Evolutionary conservation across 2,329 filamentous ascomycete species (phyloP).

Genomic region (Pseudogymnoascus sp.): DNA sequence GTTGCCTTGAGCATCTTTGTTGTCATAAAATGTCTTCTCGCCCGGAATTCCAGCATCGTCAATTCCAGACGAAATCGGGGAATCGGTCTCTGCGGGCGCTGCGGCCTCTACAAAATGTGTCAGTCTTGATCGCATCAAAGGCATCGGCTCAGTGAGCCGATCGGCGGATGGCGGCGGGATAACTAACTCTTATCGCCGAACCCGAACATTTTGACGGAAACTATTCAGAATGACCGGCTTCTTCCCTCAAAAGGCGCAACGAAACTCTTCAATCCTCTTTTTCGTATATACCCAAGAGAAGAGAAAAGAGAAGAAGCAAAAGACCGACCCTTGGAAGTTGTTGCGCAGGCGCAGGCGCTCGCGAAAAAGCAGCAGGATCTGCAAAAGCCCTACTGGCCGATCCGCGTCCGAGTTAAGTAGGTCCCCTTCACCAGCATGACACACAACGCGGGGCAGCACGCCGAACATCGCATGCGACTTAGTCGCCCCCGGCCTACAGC

Average conservation of each 20-base stretch:
- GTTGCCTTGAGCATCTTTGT: neutral
- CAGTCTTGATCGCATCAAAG: neutral
- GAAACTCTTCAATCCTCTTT: neutral
- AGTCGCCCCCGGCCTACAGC: neutral
- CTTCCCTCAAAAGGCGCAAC: neutral
- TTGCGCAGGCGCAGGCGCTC: neutral
- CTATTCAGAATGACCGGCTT: neutral
- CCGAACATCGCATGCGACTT: neutral
- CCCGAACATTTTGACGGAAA: neutral
- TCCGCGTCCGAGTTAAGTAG: neutral
- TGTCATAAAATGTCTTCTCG: neutral
- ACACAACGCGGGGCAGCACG: neutral
- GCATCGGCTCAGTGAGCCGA: neutral
- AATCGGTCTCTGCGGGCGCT: neutral
- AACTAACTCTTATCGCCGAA: constrained; percentile 7
- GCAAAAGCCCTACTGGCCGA: constrained; percentile 5
- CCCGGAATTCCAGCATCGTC: neutral
- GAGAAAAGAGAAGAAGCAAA: neutral
- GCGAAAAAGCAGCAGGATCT: neutral
- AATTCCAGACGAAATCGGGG: neutral
- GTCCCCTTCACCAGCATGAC: neutral
- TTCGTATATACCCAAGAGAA: neutral
- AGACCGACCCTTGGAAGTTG: neutral
- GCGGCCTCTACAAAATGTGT: neutral
- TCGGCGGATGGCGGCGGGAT: neutral